phyloP scores from a whole-genome alignment of 306 rosid genomes.

The Lathyrus tuberosus region DNA sequence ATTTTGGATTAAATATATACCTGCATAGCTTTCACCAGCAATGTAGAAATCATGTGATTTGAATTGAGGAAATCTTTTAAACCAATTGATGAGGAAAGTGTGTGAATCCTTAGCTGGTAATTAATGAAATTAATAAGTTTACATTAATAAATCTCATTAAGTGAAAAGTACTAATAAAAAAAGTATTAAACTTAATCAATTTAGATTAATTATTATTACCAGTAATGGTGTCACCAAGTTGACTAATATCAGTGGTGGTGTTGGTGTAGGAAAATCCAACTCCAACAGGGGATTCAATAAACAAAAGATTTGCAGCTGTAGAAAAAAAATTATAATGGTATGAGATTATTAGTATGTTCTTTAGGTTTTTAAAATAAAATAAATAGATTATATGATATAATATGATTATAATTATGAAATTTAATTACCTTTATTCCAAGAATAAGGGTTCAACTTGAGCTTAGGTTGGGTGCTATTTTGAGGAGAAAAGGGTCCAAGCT shows the following conservation, averaged over 20 bases:
- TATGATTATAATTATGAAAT: background rate
- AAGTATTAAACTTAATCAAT: background rate
- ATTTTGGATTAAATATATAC: conserved; percentile 38
- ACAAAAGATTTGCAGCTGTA: conserved; percentile 73
- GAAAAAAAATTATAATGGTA: conserved; percentile 22
- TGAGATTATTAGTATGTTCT: no score
- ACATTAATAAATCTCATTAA: background rate
- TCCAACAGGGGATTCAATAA: conserved; percentile 84
- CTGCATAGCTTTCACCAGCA: conserved; percentile 93
- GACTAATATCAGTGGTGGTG: conserved; percentile 54
- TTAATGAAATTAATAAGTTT: background rate
- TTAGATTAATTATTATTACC: conserved; percentile 47
- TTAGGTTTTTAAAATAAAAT: background rate
- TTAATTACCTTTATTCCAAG: conserved; percentile 74
- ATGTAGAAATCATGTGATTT: conserved; percentile 80
- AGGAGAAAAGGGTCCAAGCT: conserved; percentile 89
- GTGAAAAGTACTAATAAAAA: background rate
- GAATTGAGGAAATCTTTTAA: conserved; percentile 73
- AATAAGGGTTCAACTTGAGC: conserved; percentile 71
- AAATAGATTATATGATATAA: background rate
- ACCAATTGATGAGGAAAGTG: conserved; percentile 69
- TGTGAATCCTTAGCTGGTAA: conserved; percentile 73
- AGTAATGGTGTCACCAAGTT: conserved; percentile 67
- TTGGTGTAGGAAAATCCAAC: conserved; percentile 91
- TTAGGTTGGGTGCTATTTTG: conserved; percentile 64